Base-by-base conservation (phyloP, 2,329 filamentous ascomycete genomes). In the Talaromyces sp. region DNA sequence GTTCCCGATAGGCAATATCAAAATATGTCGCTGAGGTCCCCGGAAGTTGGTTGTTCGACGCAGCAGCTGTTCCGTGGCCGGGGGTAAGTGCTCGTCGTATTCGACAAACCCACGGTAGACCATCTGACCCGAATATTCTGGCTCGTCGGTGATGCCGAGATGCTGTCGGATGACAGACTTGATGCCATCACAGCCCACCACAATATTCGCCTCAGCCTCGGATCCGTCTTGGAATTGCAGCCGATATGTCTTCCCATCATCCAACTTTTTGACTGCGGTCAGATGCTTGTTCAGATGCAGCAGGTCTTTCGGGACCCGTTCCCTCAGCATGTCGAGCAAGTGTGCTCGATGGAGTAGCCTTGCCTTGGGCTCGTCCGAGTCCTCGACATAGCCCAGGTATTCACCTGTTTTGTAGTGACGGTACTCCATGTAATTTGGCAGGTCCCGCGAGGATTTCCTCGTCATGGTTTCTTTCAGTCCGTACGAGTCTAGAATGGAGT, bases 1-100 rank as follows among this genome's bases (percentile, higher is more conserved):
- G 52, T 75, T 75, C 1, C 73, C 73, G 53, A 75, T 75, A 6
- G 73, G 73, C n/a, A 75, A 64, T 24, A 71, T 70, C 29, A 75
- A 62, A n/a, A 75, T 64, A 52, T 75, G 73, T 14, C 68, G 60
- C 49, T 65, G 64, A 38, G 72, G 69, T 26, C 69, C 69, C 51
- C 68, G 68, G 64, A 74, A 75, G 58, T 74, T 73, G 35, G 73
- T 70, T 4, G 71, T 73, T 58, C 67, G 71, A 38, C 69, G 68
- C 3, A 74, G 65, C 6, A 75, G 56, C 21, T 66, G 63, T 2
- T 68, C 70, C 0, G 71, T 73, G 19, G 71, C 67, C 1, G 62
- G 49, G 1, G 70, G 68, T 7, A 75, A 57, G 35, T 38, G 35
- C 51, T 75, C 69, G 19, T 70, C 64, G 55, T 75, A 74, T 14